These are phyloP conservation scores for Coemansia sp. DNA, from an alignment of 192 early-diverging fungal species.

Conservation along the genomic window DNA sequence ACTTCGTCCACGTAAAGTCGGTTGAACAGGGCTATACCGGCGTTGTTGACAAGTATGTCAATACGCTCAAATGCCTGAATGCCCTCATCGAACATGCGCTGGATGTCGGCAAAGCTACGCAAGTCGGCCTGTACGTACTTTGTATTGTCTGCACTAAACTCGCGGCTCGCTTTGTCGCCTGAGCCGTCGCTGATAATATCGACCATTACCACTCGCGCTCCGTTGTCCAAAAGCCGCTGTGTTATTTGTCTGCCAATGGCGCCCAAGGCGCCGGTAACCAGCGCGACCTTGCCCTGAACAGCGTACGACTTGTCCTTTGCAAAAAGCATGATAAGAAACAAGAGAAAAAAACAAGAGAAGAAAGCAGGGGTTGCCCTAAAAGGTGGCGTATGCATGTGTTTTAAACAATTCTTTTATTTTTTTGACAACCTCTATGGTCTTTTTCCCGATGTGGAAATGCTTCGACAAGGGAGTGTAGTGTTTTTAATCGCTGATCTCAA, in stretches of 20 bases:
- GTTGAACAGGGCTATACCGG: slow-evolving; percentile 24
- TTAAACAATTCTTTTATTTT: not conserved
- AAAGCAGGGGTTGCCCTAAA: not conserved
- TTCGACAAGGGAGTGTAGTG: not conserved
- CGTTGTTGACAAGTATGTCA: slow-evolving; percentile 49
- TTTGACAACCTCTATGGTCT: too few species aligned
- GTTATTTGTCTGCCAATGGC: slow-evolving; percentile 15
- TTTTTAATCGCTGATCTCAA: too few species aligned
- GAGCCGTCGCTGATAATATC: slow-evolving; percentile 6
- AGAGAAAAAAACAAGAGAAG: not conserved
- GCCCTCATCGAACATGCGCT: slow-evolving; percentile 15
- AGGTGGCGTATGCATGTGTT: not conserved
- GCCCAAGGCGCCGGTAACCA: slow-evolving; percentile 29
- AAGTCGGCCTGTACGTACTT: slow-evolving; percentile 18
- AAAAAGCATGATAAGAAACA: not conserved
- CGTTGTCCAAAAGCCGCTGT: not conserved
- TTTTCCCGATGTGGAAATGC: too few species aligned
- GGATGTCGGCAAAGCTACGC: slow-evolving; percentile 10
- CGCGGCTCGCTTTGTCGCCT: slow-evolving; percentile 8
- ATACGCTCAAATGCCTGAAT: slow-evolving; percentile 21
- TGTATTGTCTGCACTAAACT: not conserved
- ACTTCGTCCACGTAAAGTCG: slow-evolving; percentile 10
- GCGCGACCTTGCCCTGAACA: slow-evolving; percentile 18
- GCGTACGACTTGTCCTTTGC: not conserved
- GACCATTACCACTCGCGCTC: slow-evolving; percentile 16